Conservation (phyloP, 2,329 filamentous ascomycete species). For the Sporothrix inflata region DNA sequence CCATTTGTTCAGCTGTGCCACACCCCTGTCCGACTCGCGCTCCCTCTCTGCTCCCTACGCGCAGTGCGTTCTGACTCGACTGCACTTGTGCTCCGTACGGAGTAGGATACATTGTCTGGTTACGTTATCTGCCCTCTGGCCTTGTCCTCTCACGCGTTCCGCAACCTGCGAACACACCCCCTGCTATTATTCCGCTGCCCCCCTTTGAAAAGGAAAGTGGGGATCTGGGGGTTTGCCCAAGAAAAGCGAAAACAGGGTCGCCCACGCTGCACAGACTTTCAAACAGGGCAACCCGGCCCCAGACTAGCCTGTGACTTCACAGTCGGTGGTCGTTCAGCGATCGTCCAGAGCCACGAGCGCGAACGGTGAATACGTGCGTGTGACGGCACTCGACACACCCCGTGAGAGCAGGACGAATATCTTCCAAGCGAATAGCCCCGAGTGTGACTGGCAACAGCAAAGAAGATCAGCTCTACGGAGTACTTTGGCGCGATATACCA, state of each 20-base stretch:
- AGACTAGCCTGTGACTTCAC: background rate
- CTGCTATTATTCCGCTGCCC: background rate
- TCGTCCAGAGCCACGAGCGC: background rate
- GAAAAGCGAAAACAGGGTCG: slow-evolving; percentile 15
- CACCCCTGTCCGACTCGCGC: slow-evolving; percentile 4
- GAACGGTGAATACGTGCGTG: background rate
- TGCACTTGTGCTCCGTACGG: background rate
- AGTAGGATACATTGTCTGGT: background rate
- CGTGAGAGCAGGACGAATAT: background rate
- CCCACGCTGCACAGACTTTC: slow-evolving; percentile 24
- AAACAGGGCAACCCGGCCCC: background rate
- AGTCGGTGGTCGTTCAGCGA: background rate
- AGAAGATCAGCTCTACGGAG: background rate
- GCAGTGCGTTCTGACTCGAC: background rate
- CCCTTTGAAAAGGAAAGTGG: slow-evolving; percentile 19
- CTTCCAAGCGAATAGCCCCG: background rate
- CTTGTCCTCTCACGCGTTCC: slow-evolving; percentile 3
- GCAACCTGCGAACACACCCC: background rate
- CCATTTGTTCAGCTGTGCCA: slow-evolving; percentile 1
- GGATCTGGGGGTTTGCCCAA: slow-evolving; percentile 22
- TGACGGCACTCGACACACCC: background rate
- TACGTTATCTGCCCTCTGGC: background rate
- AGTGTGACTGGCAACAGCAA: too few species aligned
- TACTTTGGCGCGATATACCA: background rate
- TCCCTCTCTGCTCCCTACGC: background rate